A percentile compares a stretch with the other conserved stretches of the same genome.
Conservation (phyloP, 225 moss, liverwort and hornwort species). For the Pseudoscleropodium purum region DNA sequence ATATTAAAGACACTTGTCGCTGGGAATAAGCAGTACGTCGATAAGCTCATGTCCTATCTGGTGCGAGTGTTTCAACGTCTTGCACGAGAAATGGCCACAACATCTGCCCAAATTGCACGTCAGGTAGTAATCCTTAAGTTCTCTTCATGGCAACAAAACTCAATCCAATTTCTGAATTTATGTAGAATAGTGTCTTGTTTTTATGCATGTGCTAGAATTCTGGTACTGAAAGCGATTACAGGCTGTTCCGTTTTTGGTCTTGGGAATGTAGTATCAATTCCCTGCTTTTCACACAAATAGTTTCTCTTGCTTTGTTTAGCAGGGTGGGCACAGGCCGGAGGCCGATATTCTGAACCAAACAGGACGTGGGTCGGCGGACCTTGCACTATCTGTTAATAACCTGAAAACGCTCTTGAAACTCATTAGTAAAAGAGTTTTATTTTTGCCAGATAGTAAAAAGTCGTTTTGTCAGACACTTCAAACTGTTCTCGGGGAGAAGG, state of each 20-base stretch:
- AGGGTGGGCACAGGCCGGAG: slow-evolving; percentile 76
- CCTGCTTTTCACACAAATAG: not conserved
- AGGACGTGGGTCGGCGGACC: slow-evolving; percentile 58
- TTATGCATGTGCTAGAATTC: not conserved
- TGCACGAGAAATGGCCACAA: slow-evolving; percentile 77
- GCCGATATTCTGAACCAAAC: slow-evolving; percentile 55
- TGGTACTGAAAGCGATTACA: not conserved
- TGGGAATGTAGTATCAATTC: not conserved
- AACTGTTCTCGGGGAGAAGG: slow-evolving; percentile 76
- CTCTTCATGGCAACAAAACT: not conserved
- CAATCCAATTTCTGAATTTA: not conserved
- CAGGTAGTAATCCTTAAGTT: slow-evolving; percentile 39
- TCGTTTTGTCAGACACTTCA: slow-evolving; percentile 67
- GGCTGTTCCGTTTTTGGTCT: not conserved
- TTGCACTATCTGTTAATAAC: slow-evolving; percentile 50
- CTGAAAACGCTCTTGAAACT: slow-evolving; percentile 74
- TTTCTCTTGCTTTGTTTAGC: slow-evolving; percentile 17
- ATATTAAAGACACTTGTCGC: slow-evolving; percentile 76
- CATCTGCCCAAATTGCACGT: slow-evolving; percentile 60
- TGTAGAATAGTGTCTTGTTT: not conserved
- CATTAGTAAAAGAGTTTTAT: slow-evolving; percentile 71
- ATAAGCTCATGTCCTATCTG: slow-evolving; percentile 81
- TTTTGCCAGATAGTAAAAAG: slow-evolving; percentile 74
- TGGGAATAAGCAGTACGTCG: slow-evolving; percentile 80
- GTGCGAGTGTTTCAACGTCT: slow-evolving; percentile 94